Conservation (phyloP, 371 early-diverging fungal species). For the Actinomortierella ambigua region DNA sequence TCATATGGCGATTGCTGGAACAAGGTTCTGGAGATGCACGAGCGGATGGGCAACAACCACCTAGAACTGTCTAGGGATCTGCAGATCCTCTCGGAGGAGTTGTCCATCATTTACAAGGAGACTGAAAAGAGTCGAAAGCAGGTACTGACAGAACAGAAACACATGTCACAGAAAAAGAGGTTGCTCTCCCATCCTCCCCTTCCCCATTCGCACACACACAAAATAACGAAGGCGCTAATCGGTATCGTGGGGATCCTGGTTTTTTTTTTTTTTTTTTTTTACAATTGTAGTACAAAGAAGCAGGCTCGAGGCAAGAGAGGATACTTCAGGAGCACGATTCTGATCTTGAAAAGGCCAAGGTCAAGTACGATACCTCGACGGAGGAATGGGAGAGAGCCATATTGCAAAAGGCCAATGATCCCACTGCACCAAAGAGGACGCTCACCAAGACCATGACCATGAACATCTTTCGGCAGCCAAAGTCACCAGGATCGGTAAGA, state of each 20-base stretch:
- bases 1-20: conserved; percentile 61
- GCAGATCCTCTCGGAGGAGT: conserved; percentile 69
- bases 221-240: background rate
- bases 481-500: conserved; percentile 58
- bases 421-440: conserved; percentile 53
- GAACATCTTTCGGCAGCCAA: conserved; percentile 56
- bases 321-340: conserved; percentile 67
- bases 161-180: background rate
- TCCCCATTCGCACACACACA: too few species aligned
- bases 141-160: too few species aligned
- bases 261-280: background rate
- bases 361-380: conserved; percentile 67
- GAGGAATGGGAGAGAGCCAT: conserved; percentile 82
- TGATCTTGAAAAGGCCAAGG: conserved; percentile 73
- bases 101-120: conserved; percentile 71
- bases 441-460: conserved; percentile 34
- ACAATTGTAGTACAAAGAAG: conserved; percentile 67
- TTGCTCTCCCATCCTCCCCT: background rate
- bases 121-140: conserved; percentile 80
- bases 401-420: conserved; percentile 59
- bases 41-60: conserved; percentile 72
- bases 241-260: background rate
- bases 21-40: conserved; percentile 71
- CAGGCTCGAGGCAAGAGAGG: conserved; percentile 70
- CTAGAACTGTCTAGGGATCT: conserved; percentile 64